Evolutionary conservation across 805 yeast species (phyloP), one percentile per base, ranked within the genome.

Genomic region (Kodamaea lidongshanica): DNA sequence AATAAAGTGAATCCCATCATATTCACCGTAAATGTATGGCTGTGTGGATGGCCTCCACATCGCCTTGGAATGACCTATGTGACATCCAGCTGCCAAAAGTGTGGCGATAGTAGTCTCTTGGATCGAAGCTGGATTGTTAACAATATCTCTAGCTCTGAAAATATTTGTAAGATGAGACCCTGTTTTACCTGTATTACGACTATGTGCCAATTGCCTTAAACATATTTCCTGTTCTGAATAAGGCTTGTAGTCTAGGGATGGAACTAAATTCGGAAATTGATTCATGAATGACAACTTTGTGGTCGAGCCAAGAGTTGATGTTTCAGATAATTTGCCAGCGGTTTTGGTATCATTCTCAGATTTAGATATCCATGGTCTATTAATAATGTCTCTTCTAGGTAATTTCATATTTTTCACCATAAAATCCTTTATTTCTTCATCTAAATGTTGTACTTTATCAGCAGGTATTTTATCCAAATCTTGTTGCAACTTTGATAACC

Each of bases 71-170:
- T 89, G 96, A 16, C 98, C 98, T 43, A 92, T 64, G 56, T 92
- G 98, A 26, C 89, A 89, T 30, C 96, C 96, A 0, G 96, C 85
- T 3, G 96, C 89, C 56, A 89, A 54, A 31, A 92, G 67, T 34
- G 76, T 76, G 17, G 85, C 64, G 20, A 87, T 64, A 3, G 89
- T 69, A 8, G 84, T 52, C 34, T 82, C 74, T 13, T 69, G 56
- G 13, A 75, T 62, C 9, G 64, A 45, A 19, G 71, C 61, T 11
- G 95, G 95, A 14, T 65, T 58, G 25, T 65, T 62, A 17, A 79
- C 63, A 37, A 82, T 82, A 38, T 70, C 65, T 48, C 78, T 77
- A 11, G 95, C 94, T 31, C 60, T 56, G 51, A 84, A 86, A 5
- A 82, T 77, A 35, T 74, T 66, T 32, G 61, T 54, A n/a, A 83